phyloP scores from a whole-genome alignment of 495 filamentous ascomycete species.

The Xylaria flabelliformis region DNA sequence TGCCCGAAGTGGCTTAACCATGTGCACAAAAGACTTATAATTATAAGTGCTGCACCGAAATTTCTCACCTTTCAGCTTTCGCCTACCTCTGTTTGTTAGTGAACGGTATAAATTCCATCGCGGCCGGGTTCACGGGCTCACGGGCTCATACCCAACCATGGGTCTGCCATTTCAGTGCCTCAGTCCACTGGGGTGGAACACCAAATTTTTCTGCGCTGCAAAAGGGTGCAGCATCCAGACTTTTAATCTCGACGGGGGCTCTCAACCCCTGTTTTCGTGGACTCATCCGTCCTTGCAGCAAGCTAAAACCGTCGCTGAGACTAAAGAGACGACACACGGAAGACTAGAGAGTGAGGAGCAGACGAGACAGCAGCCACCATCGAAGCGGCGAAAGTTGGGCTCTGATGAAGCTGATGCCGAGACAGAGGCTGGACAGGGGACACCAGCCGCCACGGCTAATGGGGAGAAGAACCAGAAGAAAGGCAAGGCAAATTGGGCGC shows the following conservation, averaged over 20 bases:
- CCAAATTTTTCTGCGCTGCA: conserved; percentile 59
- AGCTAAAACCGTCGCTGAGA: conserved; percentile 30
- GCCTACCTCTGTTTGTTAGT: not conserved
- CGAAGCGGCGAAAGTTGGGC: conserved; percentile 38
- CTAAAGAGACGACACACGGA: conserved; percentile 25
- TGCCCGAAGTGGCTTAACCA: not conserved
- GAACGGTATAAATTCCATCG: not conserved
- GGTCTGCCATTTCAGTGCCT: conserved; percentile 55
- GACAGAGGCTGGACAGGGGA: conserved; percentile 23
- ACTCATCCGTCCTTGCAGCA: conserved; percentile 43
- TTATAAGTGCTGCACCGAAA: not conserved
- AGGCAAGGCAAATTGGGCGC: conserved; percentile 30
- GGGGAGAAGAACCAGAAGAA: conserved; percentile 30
- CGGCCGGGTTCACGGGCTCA: not conserved
- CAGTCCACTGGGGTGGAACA: conserved; percentile 38
- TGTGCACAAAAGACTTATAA: too few species aligned
- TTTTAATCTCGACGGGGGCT: conserved; percentile 51
- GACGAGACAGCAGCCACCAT: conserved; percentile 35
- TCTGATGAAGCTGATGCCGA: conserved; percentile 34
- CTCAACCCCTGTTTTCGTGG: conserved; percentile 59
- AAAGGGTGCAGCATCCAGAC: conserved; percentile 61
- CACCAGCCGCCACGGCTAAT: conserved; percentile 17
- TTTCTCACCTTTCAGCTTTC: conserved; percentile 4
- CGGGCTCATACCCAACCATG: conserved; percentile 38
- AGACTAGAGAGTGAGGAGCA: conserved; percentile 34